Evolutionary conservation across 2,329 filamentous ascomycete species (phyloP).

Genomic region (Cladosporium sp.): DNA sequence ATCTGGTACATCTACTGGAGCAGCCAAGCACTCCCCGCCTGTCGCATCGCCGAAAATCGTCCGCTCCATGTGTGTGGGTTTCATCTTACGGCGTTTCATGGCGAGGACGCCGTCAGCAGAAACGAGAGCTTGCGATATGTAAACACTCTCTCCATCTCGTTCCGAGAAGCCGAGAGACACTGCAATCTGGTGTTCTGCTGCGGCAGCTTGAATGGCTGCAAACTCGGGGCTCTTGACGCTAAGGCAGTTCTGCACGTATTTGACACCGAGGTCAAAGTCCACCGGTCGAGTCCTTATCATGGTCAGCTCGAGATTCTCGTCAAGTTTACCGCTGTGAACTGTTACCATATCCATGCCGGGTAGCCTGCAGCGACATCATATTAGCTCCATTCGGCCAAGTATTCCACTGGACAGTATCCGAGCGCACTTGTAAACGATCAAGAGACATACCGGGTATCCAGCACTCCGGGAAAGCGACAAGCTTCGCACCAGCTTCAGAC

Average conservation of each 20-base stretch:
- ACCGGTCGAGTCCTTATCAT: constrained; percentile 30
- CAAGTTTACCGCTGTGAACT: constrained; percentile 7
- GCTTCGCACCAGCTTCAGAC: constrained; percentile 45
- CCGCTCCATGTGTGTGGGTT: constrained; percentile 40
- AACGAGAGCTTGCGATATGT: constrained; percentile 37
- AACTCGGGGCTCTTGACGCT: constrained; percentile 38
- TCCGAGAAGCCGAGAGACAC: constrained; percentile 38
- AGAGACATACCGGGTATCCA: constrained; percentile 32
- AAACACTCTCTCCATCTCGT: constrained; percentile 33
- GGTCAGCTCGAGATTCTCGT: not conserved
- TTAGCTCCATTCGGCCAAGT: not conserved
- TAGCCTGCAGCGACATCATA: constrained; percentile 20
- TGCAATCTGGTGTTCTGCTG: constrained; percentile 28
- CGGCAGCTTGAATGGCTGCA: constrained; percentile 34
- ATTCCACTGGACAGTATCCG: constrained; percentile 17
- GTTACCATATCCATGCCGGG: constrained; percentile 42
- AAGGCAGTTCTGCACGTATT: constrained; percentile 43
- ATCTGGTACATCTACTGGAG: constrained; percentile 28
- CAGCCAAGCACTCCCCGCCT: constrained; percentile 27
- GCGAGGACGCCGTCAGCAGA: constrained; percentile 28
- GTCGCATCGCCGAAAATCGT: constrained; percentile 38
- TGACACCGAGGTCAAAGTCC: constrained; percentile 33
- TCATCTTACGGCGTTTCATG: constrained; percentile 37
- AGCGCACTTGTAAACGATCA: constrained; percentile 11
- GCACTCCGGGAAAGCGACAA: constrained; percentile 46